Conservation (phyloP, 331 rosid genomes). For the Telfairia occidentalis region DNA sequence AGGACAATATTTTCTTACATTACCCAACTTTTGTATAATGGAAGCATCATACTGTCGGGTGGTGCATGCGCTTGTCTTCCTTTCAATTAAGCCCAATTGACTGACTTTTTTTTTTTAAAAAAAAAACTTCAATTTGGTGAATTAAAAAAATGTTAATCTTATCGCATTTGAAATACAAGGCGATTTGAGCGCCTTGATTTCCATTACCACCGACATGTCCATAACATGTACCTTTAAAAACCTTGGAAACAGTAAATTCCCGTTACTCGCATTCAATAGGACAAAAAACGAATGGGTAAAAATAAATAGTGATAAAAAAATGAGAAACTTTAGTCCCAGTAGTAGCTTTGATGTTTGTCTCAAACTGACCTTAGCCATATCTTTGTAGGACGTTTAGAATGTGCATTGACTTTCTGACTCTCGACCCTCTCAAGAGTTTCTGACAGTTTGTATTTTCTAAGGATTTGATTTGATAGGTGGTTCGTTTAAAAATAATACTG, state of each 20-base stretch:
- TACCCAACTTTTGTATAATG: constrained; percentile 2
- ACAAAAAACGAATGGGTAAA: not conserved
- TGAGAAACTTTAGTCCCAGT: not conserved
- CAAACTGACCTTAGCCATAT: not conserved
- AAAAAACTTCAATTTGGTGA: not conserved
- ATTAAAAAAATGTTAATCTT: not conserved
- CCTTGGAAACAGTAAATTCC: not conserved
- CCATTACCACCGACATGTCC: not conserved
- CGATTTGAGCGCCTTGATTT: not conserved
- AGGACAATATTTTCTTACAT: not conserved
- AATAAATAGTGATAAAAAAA: not conserved
- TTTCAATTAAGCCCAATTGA: not conserved
- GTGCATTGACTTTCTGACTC: not conserved
- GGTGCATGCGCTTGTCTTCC: constrained; percentile 4
- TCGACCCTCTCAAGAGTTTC: not conserved
- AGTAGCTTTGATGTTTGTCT: not conserved
- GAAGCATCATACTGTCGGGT: not conserved
- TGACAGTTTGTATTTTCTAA: not conserved
- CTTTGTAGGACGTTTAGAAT: not conserved
- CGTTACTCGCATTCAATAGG: not conserved
- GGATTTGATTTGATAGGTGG: not conserved
- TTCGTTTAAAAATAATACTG: not conserved
- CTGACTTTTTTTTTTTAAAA: not conserved
- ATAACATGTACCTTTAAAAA: not conserved
- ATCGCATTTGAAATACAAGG: not conserved